phyloP scores from a whole-genome alignment of 495 filamentous ascomycete species.

The Penicillium lagena region DNA sequence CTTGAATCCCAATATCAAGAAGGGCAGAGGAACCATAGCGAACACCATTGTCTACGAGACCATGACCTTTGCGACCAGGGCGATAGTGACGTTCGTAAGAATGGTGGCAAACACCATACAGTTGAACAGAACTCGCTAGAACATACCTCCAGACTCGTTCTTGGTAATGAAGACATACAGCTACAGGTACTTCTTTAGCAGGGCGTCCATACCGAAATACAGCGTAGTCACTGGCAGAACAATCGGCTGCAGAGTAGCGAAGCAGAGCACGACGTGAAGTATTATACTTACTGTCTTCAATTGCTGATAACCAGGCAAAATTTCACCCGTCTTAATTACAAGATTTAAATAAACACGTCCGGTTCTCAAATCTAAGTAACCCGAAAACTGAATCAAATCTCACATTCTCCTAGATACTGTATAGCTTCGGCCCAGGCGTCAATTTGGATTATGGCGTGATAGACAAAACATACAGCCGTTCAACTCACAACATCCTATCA shows the following conservation, averaged over 20 bases:
- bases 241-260: slow-evolving; percentile 80
- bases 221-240: slow-evolving; percentile 84
- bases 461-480: no score
- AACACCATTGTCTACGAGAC: slow-evolving; percentile 53
- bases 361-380: no score
- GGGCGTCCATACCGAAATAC: slow-evolving; percentile 83
- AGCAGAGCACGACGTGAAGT: slow-evolving; percentile 61
- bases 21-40: slow-evolving; percentile 67
- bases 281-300: no score
- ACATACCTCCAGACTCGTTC: slow-evolving; percentile 89
- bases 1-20: slow-evolving; percentile 82
- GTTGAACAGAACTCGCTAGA: slow-evolving; percentile 89
- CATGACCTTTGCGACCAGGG: slow-evolving; percentile 60
- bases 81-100: slow-evolving; percentile 72
- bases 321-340: no score
- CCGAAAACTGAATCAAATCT: no score
- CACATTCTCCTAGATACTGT: no score
- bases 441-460: no score
- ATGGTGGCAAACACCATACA: slow-evolving; percentile 79
- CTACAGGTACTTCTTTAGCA: slow-evolving; percentile 90
- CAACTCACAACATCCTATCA: no score
- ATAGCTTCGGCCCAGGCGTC: no score
- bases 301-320: no score
- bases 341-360: no score
- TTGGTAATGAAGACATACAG: slow-evolving; percentile 96